Evolutionary conservation across 306 rosid species (phyloP).

Genomic region (Citrullus colocynthis): DNA sequence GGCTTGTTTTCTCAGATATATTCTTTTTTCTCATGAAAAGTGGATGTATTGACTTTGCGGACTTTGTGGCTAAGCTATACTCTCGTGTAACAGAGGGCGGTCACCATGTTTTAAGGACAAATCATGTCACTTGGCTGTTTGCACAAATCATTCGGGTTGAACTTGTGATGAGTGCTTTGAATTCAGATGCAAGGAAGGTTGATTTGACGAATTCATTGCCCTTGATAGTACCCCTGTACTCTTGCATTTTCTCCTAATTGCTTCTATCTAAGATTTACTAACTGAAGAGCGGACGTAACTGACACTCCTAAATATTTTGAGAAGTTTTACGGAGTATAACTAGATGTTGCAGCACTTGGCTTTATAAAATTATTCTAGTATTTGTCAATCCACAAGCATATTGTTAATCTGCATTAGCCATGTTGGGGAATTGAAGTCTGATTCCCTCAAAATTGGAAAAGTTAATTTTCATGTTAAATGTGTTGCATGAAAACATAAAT

Average conservation of each 20-base stretch:
- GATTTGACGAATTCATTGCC: background rate
- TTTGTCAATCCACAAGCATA: background rate
- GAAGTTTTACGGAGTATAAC: background rate
- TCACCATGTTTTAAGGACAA: constrained; percentile 66
- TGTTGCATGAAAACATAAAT: background rate
- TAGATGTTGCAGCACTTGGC: background rate
- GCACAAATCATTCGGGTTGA: constrained; percentile 87
- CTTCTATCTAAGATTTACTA: background rate
- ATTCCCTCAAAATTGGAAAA: background rate
- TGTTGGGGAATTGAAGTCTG: background rate
- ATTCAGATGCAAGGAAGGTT: constrained; percentile 90
- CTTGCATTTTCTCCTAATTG: background rate
- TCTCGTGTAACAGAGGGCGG: constrained; percentile 80
- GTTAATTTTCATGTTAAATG: too few relatives aligned
- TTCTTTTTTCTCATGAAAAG: constrained; percentile 82
- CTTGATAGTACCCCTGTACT: background rate
- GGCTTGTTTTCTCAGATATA: constrained; percentile 92
- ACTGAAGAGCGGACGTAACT: background rate
- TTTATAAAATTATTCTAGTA: background rate
- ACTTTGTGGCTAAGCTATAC: constrained; percentile 89
- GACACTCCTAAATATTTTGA: background rate
- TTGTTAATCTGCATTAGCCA: background rate
- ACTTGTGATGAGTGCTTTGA: constrained; percentile 84
- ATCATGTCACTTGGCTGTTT: constrained; percentile 92
- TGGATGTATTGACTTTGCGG: constrained; percentile 90